phyloP scores from a whole-genome alignment of 208 protist genomes.

The Wallacemonas rigidus region DNA sequence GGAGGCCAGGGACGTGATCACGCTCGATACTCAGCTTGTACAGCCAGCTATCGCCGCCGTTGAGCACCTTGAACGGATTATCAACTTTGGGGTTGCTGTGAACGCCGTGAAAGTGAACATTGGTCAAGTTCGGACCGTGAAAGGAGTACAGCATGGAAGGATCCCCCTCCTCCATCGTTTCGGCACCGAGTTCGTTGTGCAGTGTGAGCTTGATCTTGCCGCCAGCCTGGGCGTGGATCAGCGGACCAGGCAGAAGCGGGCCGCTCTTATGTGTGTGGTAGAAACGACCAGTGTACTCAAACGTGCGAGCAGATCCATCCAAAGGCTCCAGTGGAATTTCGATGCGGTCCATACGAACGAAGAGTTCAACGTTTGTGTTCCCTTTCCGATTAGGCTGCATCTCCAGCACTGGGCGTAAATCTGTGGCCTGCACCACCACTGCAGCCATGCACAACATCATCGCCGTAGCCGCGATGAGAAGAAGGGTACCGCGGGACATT shows the following conservation, averaged over 20 bases:
- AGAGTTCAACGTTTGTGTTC: constrained; percentile 56
- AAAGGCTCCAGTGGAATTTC: constrained; percentile 48
- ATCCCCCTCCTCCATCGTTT: constrained; percentile 25
- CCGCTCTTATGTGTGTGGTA: constrained; percentile 41
- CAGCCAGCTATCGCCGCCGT: constrained; percentile 38
- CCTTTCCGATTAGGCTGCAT: constrained; percentile 35
- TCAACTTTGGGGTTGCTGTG: constrained; percentile 74
- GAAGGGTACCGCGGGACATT: not conserved
- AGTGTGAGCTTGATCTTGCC: constrained; percentile 64
- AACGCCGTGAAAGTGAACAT: constrained; percentile 85
- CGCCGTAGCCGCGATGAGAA: constrained; percentile 10
- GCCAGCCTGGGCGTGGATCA: constrained; percentile 65
- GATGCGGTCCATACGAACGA: constrained; percentile 35
- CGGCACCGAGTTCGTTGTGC: constrained; percentile 55
- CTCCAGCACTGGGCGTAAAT: constrained; percentile 28
- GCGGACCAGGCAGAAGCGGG: constrained; percentile 64
- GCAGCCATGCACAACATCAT: constrained; percentile 16
- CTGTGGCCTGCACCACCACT: constrained; percentile 4
- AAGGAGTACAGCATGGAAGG: constrained; percentile 51
- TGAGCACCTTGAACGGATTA: constrained; percentile 60
- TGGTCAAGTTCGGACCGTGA: constrained; percentile 77
- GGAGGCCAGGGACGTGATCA: constrained; percentile 74
- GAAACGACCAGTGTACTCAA: constrained; percentile 76
- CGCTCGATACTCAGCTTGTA: constrained; percentile 76
- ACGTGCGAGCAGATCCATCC: constrained; percentile 13